Conservation (phyloP, 306 rosid species). For the Comarum palustre region DNA sequence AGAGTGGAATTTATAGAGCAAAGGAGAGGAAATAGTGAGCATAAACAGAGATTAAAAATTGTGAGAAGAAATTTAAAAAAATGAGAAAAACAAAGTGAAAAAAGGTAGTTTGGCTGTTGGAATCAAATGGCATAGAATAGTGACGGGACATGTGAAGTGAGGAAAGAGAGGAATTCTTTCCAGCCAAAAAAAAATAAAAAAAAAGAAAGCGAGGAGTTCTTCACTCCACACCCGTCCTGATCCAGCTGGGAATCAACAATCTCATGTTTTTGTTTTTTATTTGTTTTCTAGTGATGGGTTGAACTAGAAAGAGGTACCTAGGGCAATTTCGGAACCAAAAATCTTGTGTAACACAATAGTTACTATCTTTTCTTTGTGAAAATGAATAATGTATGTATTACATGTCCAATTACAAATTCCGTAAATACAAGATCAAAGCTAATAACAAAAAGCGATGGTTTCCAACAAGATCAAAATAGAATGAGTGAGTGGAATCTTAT, state of each 20-base stretch:
- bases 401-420: too few species aligned
- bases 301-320: background rate
- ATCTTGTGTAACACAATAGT: background rate
- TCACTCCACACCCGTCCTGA: constrained; percentile 36
- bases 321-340: background rate
- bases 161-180: constrained; percentile 21
- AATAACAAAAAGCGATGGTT: too few species aligned
- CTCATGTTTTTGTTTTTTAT: background rate
- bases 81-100: background rate
- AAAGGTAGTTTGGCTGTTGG: constrained; percentile 19
- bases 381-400: too few species aligned
- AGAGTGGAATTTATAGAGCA: constrained; percentile 55
- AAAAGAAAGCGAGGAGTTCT: constrained; percentile 22
- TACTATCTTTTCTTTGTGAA: too few species aligned
- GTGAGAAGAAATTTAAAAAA: constrained; percentile 1
- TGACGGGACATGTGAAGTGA: constrained; percentile 28
- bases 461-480: too few species aligned
- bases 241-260: constrained; percentile 68
- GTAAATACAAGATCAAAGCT: too few species aligned
- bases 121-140: constrained; percentile 28
- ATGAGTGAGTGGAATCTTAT: too few species aligned
- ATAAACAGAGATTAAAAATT: background rate
- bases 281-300: background rate
- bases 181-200: too few species aligned
- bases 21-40: constrained; percentile 23